phyloP scores from a whole-genome alignment of 2,329 filamentous ascomycete species.

The Emmonsia crescens region DNA sequence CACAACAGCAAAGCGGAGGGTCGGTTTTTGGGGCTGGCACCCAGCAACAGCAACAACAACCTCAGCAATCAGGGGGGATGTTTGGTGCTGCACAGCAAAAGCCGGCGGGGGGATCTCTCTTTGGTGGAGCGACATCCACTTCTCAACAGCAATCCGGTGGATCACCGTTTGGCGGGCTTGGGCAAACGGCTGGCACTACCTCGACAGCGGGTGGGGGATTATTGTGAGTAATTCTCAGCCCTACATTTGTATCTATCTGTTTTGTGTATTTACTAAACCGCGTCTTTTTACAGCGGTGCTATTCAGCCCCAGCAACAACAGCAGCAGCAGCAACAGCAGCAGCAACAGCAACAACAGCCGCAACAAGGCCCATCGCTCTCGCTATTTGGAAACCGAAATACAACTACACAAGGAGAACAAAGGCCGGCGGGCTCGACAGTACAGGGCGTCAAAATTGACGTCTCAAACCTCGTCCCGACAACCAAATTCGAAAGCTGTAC shows the following conservation, averaged over 20 bases:
- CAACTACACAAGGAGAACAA: slow-evolving; percentile 20
- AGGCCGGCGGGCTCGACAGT: slow-evolving; percentile 24
- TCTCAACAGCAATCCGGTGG: slow-evolving; percentile 9
- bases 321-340: slow-evolving; percentile 9
- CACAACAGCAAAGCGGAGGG: slow-evolving; percentile 1
- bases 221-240: slow-evolving; percentile 22
- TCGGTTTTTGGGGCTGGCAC: slow-evolving; percentile 8
- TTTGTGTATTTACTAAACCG: not conserved
- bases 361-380: slow-evolving; percentile 40
- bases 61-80: slow-evolving; percentile 17
- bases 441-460: slow-evolving; percentile 67
- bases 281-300: slow-evolving; percentile 13
- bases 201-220: slow-evolving; percentile 22
- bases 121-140: slow-evolving; percentile 14
- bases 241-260: not conserved
- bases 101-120: slow-evolving; percentile 13
- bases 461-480: slow-evolving; percentile 68
- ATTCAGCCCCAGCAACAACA: slow-evolving; percentile 14
- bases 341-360: slow-evolving; percentile 23
- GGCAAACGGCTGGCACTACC: slow-evolving; percentile 9
- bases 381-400: slow-evolving; percentile 28
- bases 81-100: slow-evolving; percentile 20
- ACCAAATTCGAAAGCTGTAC: slow-evolving; percentile 87
- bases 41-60: slow-evolving; percentile 13
- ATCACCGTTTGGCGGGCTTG: slow-evolving; percentile 24